Evolutionary conservation across 2,329 filamentous ascomycete genomes (phyloP), one percentile per base, ranked within the genome.

Genomic region (Graphilbum ipis-grandicollis): DNA sequence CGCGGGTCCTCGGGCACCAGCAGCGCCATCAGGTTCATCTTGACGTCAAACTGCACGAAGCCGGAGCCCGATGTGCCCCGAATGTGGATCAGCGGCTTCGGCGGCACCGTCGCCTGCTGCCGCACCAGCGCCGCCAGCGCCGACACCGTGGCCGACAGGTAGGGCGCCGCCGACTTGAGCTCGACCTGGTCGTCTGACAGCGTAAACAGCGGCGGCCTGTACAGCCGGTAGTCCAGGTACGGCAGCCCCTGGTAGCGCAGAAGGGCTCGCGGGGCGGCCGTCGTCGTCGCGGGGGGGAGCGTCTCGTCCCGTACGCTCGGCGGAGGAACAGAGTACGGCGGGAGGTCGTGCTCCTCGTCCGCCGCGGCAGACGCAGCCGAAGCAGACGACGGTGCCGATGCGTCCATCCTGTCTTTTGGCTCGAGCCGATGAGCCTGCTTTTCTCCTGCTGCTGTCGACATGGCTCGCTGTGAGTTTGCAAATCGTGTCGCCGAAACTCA

Each of bases 1-100:
- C 47, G 49, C 8, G 56, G 49, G 37, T 64, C 57, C 3, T 66
- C 60, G 0, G 66, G 58, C 2, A 71, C 56, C 5, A 73, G 54
- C 10, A 71, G 52, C 34, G 52, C 56, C 62, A 72, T 66, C 15
- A 71, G 52, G 47, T 72, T 72, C 31, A 71, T 52, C 46, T 60
- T 63, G 40, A 72, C 50, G 39, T 62, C 57, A 44, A 73, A 72
- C 48, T 71, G 67, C 23, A 63, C 45, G n/a, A n/a, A n/a, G n/a
- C n/a, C n/a, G n/a, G n/a, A n/a, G n/a, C n/a, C n/a, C n/a, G n/a
- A 58, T 23, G 52, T 59, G 32, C 68, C 68, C 3, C 53, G 53
- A 36, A 72, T 58, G 37, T 62, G 56, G 18, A 72, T 57, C 42
- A 64, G 57, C 0, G 63, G 66, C 46, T 72, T 72, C 7, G 68